A percentile compares a stretch with the other conserved stretches of the same genome.
phyloP scores from a whole-genome alignment of 1,139 yeast genomes.

The Zygosaccharomyces pseudobailii region DNA sequence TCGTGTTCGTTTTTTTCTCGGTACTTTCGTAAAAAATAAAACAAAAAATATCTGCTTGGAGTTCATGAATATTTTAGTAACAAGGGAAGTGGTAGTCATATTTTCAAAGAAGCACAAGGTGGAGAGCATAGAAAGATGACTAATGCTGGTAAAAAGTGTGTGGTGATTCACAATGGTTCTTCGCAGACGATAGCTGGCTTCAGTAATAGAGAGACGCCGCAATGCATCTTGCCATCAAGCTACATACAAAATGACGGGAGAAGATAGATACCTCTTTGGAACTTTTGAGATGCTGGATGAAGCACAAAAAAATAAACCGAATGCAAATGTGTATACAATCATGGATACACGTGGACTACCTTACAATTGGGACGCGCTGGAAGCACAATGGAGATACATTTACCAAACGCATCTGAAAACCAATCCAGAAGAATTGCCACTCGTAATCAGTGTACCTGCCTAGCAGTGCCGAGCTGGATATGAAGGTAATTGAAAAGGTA shows the following conservation, averaged over 20 bases:
- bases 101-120: not conserved
- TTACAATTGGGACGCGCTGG: slow-evolving; percentile 60
- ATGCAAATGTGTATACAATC: slow-evolving; percentile 53
- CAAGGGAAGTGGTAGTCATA: not conserved
- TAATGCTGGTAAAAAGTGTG: slow-evolving; percentile 27
- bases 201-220: slow-evolving; percentile 61
- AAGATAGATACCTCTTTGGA: slow-evolving; percentile 46
- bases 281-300: slow-evolving; percentile 35
- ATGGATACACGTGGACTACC: slow-evolving; percentile 56
- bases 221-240: slow-evolving; percentile 52
- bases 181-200: slow-evolving; percentile 65
- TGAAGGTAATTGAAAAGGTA: slow-evolving; percentile 34
- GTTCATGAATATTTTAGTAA: not conserved
- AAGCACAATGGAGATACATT: slow-evolving; percentile 55
- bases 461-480: slow-evolving; percentile 45
- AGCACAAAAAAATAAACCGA: slow-evolving; percentile 40
- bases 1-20: not conserved
- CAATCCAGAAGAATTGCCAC: slow-evolving; percentile 51
- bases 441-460: slow-evolving; percentile 54
- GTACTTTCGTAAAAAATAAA: not conserved
- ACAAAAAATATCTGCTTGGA: not conserved
- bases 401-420: slow-evolving; percentile 45
- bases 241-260: slow-evolving; percentile 39
- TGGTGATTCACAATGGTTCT: slow-evolving; percentile 68
- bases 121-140: slow-evolving; percentile 5